A percentile compares a stretch with the other conserved stretches of the same genome.
Evolutionary conservation across 495 filamentous ascomycete genomes (phyloP).

Genomic region (Darksidea phi): DNA sequence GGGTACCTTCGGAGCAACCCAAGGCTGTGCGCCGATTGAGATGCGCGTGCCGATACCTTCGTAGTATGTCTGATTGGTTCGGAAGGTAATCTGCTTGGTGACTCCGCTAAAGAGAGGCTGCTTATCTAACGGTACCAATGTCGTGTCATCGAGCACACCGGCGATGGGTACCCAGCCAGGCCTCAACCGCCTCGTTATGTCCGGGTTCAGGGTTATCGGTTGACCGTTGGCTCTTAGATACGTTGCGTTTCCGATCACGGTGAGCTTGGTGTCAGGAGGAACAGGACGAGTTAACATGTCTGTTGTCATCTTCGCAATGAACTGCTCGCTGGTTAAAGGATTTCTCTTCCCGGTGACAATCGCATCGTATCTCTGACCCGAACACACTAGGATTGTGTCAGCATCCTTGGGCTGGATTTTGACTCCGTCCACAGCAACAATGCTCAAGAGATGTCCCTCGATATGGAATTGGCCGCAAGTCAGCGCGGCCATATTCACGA

Average conservation of each 20-base stretch:
- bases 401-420: conserved; percentile 12
- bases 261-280: conserved; percentile 8
- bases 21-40: conserved; percentile 21
- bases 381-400: conserved; percentile 23
- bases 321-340: conserved; percentile 14
- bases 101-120: not conserved
- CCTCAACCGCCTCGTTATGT: too few species aligned
- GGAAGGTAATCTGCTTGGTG: conserved; percentile 19
- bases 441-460: conserved; percentile 20
- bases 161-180: not conserved
- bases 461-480: conserved; percentile 23
- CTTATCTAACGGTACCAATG: conserved; percentile 29
- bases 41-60: conserved; percentile 26
- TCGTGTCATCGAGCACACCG: conserved; percentile 28
- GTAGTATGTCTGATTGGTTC: conserved; percentile 26
- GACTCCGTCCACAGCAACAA: conserved; percentile 30
- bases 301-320: conserved; percentile 29
- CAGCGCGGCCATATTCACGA: conserved; percentile 24
- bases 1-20: conserved; percentile 62
- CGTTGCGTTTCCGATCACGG: conserved; percentile 13
- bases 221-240: conserved; percentile 5
- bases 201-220: too few species aligned
- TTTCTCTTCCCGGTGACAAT: conserved; percentile 17
- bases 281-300: conserved; percentile 23
- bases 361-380: conserved; percentile 35